Conservation (phyloP, 2,329 filamentous ascomycete species). For the Pseudogymnoascus sp. region DNA sequence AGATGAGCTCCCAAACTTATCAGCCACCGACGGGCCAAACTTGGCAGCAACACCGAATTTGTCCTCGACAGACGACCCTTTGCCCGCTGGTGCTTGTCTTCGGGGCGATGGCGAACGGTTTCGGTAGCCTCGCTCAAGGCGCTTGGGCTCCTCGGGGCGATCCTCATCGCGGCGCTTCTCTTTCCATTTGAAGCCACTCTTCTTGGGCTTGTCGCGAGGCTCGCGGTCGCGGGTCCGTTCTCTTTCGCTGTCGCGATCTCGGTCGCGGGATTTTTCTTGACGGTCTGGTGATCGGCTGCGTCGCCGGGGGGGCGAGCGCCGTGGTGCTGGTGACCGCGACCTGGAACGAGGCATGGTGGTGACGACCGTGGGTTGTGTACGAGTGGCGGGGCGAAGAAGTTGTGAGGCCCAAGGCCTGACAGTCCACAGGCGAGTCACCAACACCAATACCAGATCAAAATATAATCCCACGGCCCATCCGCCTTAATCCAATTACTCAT, state of each 20-base stretch:
- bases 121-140: slow-evolving; percentile 45
- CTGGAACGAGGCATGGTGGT: slow-evolving; percentile 11
- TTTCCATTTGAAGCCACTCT: slow-evolving; percentile 49
- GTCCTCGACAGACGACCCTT: slow-evolving; percentile 21
- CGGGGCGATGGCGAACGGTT: slow-evolving; percentile 33
- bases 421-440: background rate
- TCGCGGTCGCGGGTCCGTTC: slow-evolving; percentile 15
- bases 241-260: slow-evolving; percentile 29
- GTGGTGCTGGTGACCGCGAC: slow-evolving; percentile 19
- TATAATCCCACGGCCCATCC: background rate
- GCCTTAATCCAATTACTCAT: background rate
- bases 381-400: background rate
- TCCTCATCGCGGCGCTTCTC: slow-evolving; percentile 41
- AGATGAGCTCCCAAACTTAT: slow-evolving; percentile 11
- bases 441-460: background rate
- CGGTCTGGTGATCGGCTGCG: slow-evolving; percentile 35
- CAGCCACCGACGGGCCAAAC: slow-evolving; percentile 16
- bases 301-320: slow-evolving; percentile 23
- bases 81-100: slow-evolving; percentile 23
- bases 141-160: slow-evolving; percentile 35
- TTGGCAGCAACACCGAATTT: slow-evolving; percentile 27
- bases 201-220: slow-evolving; percentile 19
- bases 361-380: background rate
- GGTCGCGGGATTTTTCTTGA: slow-evolving; percentile 12
- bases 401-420: background rate